phyloP scores from a whole-genome alignment of 176 grass and related monocot genomes.

The Oryza meyeriana region DNA sequence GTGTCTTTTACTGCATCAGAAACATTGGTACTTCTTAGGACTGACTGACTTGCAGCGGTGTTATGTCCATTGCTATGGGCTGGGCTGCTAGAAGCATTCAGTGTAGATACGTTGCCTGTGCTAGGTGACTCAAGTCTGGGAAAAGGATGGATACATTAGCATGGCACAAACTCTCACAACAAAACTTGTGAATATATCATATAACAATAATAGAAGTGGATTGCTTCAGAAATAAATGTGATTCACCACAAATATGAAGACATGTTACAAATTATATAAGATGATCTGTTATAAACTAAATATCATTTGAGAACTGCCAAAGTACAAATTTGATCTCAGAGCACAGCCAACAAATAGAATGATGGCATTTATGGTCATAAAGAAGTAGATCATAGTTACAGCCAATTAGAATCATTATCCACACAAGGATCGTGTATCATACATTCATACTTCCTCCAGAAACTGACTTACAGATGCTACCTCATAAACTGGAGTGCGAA shows the following conservation, averaged over 20 bases:
- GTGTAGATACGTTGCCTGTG: slow-evolving; percentile 13
- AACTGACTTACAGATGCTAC: slow-evolving; percentile 5
- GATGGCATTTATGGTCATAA: background rate
- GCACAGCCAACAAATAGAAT: background rate
- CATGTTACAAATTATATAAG: background rate
- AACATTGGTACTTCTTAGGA: slow-evolving; percentile 31
- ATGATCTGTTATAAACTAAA: background rate
- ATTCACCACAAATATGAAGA: slow-evolving; percentile 13
- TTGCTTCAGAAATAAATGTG: slow-evolving; percentile 9
- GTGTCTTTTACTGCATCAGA: slow-evolving; percentile 38
- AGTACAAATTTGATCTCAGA: background rate
- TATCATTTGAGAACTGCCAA: slow-evolving; percentile 10
- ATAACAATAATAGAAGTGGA: slow-evolving; percentile 10
- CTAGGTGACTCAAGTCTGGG: slow-evolving; percentile 42
- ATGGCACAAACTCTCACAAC: background rate
- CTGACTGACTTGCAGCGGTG: slow-evolving; percentile 30
- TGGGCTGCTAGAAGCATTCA: slow-evolving; percentile 38
- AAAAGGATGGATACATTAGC: slow-evolving; percentile 18
- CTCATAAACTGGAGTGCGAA: background rate
- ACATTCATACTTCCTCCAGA: background rate
- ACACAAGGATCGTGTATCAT: background rate
- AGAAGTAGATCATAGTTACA: background rate
- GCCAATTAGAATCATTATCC: background rate
- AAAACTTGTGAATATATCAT: slow-evolving; percentile 25
- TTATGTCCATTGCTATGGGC: slow-evolving; percentile 32